Conservation (phyloP, 163 green algal species). For the Trebouxiophyceae sp. region DNA sequence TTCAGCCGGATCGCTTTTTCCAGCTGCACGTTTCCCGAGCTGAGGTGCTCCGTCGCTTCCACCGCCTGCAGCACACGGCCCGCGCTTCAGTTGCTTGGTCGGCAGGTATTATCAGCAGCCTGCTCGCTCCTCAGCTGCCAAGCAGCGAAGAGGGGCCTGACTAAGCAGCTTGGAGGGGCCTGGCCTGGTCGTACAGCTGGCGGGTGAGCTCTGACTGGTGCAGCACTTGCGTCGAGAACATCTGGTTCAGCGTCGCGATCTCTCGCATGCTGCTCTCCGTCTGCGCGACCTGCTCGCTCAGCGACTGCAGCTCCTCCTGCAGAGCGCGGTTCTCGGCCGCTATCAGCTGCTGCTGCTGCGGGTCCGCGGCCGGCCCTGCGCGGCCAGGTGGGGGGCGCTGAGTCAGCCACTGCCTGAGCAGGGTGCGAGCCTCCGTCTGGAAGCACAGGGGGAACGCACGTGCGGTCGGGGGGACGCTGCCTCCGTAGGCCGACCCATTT, state of each 20-base stretch:
- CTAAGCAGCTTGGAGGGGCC: background rate
- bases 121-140: no score
- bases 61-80: constrained; percentile 44
- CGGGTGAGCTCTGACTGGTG: constrained; percentile 66
- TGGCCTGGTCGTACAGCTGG: constrained; percentile 47
- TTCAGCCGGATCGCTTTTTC: constrained; percentile 60
- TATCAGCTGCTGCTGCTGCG: constrained; percentile 17
- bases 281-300: constrained; percentile 8
- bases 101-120: no score
- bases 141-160: background rate
- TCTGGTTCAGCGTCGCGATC: constrained; percentile 69
- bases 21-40: constrained; percentile 59
- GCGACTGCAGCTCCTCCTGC: constrained; percentile 45
- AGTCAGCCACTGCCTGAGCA: no score
- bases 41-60: constrained; percentile 39
- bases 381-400: no score
- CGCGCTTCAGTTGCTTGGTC: no score
- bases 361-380: no score
- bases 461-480: no score
- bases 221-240: constrained; percentile 60
- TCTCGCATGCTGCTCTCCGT: constrained; percentile 59
- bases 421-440: no score
- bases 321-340: constrained; percentile 29
- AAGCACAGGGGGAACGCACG: no score
- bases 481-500: no score